phyloP scores from a whole-genome alignment of 176 grass and related monocot genomes.

The Hyparrhenia diplandra region DNA sequence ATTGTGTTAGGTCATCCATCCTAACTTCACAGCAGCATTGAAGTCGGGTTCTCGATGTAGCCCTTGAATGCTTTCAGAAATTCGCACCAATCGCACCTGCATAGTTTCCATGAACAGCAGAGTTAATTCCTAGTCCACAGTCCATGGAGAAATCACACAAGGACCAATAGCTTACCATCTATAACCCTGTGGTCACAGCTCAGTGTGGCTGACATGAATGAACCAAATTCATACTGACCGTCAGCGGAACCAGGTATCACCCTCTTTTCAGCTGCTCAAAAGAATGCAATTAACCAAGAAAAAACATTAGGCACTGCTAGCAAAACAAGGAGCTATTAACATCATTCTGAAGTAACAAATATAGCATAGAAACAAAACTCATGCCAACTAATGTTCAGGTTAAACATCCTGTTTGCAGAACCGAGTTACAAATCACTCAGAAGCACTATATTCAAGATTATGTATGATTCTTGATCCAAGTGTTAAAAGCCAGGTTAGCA shows the following conservation, averaged over 20 bases:
- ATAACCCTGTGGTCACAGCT: slow-evolving; percentile 98
- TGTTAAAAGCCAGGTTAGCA: not conserved
- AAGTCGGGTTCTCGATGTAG: slow-evolving; percentile 84
- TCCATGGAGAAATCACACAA: not conserved
- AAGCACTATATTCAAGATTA: not conserved
- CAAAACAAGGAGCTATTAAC: not conserved
- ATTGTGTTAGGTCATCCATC: slow-evolving; percentile 2
- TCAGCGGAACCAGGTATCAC: slow-evolving; percentile 60
- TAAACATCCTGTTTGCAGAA: not conserved
- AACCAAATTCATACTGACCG: slow-evolving; percentile 86
- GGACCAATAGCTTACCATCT: slow-evolving; percentile 52
- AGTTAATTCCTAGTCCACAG: not conserved
- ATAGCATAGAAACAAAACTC: not conserved
- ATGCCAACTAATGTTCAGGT: not conserved
- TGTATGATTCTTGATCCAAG: not conserved
- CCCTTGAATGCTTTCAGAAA: slow-evolving; percentile 92
- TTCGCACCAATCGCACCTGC: slow-evolving; percentile 84
- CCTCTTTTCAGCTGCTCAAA: slow-evolving; percentile 69
- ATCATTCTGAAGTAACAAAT: not conserved
- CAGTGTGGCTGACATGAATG: slow-evolving; percentile 87
- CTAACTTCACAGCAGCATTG: slow-evolving; percentile 68
- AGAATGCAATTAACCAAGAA: not conserved
- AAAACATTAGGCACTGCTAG: not conserved
- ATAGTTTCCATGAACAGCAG: not conserved
- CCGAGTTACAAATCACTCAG: not conserved